Evolutionary conservation across 2,329 filamentous ascomycete genomes (phyloP).

Genomic region (Monilinia polystroma): DNA sequence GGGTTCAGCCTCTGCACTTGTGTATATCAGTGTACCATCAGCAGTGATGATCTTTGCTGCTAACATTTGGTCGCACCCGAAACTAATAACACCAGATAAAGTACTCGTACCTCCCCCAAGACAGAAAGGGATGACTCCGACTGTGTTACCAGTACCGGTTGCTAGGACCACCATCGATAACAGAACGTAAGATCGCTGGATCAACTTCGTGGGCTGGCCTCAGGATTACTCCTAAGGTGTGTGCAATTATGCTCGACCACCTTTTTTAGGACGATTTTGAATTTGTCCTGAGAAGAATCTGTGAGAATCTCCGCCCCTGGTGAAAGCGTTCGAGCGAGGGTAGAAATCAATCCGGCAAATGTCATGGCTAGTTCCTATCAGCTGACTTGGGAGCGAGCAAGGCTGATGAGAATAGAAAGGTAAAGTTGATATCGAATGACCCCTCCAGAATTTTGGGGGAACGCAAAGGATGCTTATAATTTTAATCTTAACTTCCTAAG

Average conservation of each 20-base stretch:
- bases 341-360: not conserved
- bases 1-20: not conserved
- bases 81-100: not conserved
- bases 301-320: not conserved
- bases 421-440: too few relatives aligned
- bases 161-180: not conserved
- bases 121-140: slow-evolving; percentile 8
- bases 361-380: not conserved
- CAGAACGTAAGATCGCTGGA: not conserved
- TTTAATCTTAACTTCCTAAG: too few relatives aligned
- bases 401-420: too few relatives aligned
- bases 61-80: slow-evolving; percentile 3
- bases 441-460: too few relatives aligned
- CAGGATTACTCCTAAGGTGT: not conserved
- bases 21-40: not conserved
- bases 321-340: not conserved
- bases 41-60: not conserved
- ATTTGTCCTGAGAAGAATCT: not conserved
- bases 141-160: not conserved
- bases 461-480: too few relatives aligned
- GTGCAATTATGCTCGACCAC: not conserved
- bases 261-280: not conserved
- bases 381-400: too few relatives aligned
- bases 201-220: not conserved
- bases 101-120: not conserved